These are phyloP conservation scores for Syncephalastrum racemosum DNA, from an alignment of 371 early-diverging fungal species.

Conservation along the genomic window DNA sequence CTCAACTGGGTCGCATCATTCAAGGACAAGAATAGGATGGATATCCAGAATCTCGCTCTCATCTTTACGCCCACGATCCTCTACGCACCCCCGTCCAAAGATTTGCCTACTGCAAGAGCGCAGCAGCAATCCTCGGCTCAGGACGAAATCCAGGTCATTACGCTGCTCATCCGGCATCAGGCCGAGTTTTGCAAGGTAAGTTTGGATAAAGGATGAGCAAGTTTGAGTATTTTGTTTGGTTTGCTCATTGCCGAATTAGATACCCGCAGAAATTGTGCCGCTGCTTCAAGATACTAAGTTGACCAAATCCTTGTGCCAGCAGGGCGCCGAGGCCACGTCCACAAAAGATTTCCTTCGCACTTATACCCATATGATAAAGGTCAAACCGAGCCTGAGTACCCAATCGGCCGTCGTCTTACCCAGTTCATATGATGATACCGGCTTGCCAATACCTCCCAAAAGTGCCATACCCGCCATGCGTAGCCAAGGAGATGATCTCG, in stretches of 20 bases:
- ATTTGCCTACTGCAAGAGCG: constrained; percentile 12
- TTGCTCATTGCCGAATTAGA: constrained; percentile 4
- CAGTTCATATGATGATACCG: neutral
- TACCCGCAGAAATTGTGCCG: constrained; percentile 19
- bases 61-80: constrained; percentile 94
- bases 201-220: neutral
- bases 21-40: constrained; percentile 84
- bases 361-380: constrained; percentile 17
- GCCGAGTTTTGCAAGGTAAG: constrained; percentile 69
- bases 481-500: too few relatives aligned
- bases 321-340: constrained; percentile 21
- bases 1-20: constrained; percentile 78
- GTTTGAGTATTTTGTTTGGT: neutral
- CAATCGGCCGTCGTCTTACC: constrained; percentile 10
- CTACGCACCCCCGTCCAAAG: constrained; percentile 61
- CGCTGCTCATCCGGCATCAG: constrained; percentile 68
- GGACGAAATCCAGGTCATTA: constrained; percentile 69
- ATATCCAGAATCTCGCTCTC: constrained; percentile 82
- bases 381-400: constrained; percentile 15
- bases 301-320: constrained; percentile 14
- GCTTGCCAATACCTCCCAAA: too few relatives aligned
- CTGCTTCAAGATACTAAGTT: constrained; percentile 24
- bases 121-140: constrained; percentile 51
- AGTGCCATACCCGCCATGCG: too few relatives aligned
- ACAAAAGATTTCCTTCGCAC: constrained; percentile 23